Conservation (phyloP, 164 flowering plant genomes). For the Dillenia suffruticosa region DNA sequence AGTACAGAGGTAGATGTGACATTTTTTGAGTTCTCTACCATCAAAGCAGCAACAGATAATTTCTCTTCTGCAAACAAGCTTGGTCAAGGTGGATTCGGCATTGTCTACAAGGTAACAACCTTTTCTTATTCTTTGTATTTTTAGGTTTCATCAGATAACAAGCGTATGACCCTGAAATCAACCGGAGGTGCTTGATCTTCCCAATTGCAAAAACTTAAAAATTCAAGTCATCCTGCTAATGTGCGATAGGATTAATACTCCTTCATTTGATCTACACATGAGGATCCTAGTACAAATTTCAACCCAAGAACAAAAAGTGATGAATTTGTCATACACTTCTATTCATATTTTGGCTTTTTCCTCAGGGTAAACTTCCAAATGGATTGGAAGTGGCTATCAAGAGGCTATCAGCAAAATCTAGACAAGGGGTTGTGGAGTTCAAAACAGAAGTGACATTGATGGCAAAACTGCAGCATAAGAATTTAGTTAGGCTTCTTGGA, state of each 20-base stretch:
- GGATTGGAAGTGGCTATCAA: neutral
- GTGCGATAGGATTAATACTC: too few species aligned
- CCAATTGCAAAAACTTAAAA: too few species aligned
- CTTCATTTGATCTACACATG: too few species aligned
- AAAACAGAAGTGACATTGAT: neutral
- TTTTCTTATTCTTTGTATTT: neutral
- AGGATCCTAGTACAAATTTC: too few species aligned
- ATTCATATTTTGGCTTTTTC: too few species aligned
- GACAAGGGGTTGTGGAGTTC: slow-evolving; percentile 3
- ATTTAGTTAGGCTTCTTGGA: neutral
- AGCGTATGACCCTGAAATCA: too few species aligned
- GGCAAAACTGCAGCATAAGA: slow-evolving; percentile 1
- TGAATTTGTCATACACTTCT: too few species aligned
- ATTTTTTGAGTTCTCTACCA: neutral
- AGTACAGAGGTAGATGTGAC: too few species aligned
- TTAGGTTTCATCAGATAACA: too few species aligned
- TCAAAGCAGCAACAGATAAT: neutral
- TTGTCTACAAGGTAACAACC: neutral
- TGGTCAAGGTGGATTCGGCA: neutral
- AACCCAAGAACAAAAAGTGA: too few species aligned
- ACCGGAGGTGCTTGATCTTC: too few species aligned
- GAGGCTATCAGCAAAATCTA: slow-evolving; percentile 2
- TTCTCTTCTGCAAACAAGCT: neutral
- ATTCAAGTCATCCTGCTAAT: too few species aligned
- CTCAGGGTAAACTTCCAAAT: neutral